These are phyloP conservation scores for Wallacemonas rigidus DNA, from an alignment of 208 protist genomes.

Conservation along the genomic window DNA sequence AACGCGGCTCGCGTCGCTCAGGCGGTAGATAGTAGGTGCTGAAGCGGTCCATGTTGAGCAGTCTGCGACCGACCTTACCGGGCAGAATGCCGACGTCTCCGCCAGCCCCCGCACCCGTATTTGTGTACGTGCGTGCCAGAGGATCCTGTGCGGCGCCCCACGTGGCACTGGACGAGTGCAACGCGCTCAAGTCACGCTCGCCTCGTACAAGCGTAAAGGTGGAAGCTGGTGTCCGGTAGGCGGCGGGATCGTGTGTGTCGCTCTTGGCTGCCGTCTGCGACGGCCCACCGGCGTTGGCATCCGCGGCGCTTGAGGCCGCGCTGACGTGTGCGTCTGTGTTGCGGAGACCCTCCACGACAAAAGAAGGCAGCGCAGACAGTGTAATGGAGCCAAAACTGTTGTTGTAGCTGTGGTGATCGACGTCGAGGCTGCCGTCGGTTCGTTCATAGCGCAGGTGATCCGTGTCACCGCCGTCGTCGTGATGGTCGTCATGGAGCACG, in stretches of 20 bases:
- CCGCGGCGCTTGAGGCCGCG: background rate
- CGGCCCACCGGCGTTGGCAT: no score
- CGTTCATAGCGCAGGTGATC: no score
- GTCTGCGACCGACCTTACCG: slow-evolving; percentile 20
- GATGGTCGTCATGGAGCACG: background rate
- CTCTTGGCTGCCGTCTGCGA: background rate
- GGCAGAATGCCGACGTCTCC: slow-evolving; percentile 3
- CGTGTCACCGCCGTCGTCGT: slow-evolving; percentile 15
- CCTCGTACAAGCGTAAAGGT: background rate
- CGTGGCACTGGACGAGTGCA: background rate
- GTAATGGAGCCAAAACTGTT: slow-evolving; percentile 17
- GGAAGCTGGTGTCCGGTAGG: background rate
- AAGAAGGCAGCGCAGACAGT: slow-evolving; percentile 6
- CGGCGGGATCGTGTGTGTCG: slow-evolving; percentile 7
- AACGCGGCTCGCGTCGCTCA: background rate
- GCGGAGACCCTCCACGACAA: slow-evolving; percentile 8
- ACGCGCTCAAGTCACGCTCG: no score
- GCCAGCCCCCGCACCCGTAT: background rate
- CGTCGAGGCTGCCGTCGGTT: background rate
- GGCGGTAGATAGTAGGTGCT: slow-evolving; percentile 49
- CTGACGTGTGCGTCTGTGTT: background rate
- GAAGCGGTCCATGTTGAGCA: slow-evolving; percentile 61
- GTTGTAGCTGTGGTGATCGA: background rate
- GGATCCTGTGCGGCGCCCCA: slow-evolving; percentile 4
- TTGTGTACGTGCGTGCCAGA: background rate